phyloP scores from a whole-genome alignment of 192 early-diverging fungal species.

The Coemansia sp. region DNA sequence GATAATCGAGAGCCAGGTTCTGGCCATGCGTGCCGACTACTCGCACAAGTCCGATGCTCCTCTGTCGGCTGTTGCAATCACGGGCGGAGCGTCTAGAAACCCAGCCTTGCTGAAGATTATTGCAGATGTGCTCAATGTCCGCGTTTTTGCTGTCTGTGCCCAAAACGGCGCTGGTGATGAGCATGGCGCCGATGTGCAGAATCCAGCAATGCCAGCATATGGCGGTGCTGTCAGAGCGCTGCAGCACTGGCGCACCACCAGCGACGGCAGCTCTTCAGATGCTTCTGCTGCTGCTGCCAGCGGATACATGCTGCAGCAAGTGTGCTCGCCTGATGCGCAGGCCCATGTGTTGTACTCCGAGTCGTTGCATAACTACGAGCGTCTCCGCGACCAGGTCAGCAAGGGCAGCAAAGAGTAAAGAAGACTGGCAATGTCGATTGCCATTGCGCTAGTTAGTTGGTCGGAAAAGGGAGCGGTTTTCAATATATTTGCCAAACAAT shows the following conservation, averaged over 20 bases:
- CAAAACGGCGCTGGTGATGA: neutral
- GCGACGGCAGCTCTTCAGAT: neutral
- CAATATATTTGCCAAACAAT: too few relatives aligned
- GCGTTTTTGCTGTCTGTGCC: conserved; percentile 54
- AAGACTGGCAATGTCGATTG: too few relatives aligned
- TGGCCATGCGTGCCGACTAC: conserved; percentile 67
- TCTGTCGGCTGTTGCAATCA: conserved; percentile 58
- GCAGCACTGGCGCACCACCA: neutral
- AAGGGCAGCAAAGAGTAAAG: neutral
- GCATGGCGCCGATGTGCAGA: neutral
- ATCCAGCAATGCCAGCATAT: conserved; percentile 43
- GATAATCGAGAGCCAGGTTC: conserved; percentile 71
- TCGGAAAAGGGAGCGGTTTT: too few relatives aligned
- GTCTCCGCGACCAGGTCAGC: conserved; percentile 24
- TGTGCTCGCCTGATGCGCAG: conserved; percentile 11
- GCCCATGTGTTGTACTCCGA: conserved; percentile 19
- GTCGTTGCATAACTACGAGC: conserved; percentile 31
- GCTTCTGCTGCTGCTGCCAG: neutral
- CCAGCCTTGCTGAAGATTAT: conserved; percentile 58
- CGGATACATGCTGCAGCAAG: conserved; percentile 16
- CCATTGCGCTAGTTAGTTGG: too few relatives aligned
- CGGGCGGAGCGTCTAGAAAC: conserved; percentile 75
- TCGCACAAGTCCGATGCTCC: conserved; percentile 16
- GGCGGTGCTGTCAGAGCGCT: conserved; percentile 38
- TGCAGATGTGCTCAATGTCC: conserved; percentile 71